Percentiles rank a stretch among this genome's conserved stretches.
These are phyloP conservation scores for Nemania serpens DNA, from an alignment of 2,329 filamentous ascomycete genomes.

Conservation along the genomic window DNA sequence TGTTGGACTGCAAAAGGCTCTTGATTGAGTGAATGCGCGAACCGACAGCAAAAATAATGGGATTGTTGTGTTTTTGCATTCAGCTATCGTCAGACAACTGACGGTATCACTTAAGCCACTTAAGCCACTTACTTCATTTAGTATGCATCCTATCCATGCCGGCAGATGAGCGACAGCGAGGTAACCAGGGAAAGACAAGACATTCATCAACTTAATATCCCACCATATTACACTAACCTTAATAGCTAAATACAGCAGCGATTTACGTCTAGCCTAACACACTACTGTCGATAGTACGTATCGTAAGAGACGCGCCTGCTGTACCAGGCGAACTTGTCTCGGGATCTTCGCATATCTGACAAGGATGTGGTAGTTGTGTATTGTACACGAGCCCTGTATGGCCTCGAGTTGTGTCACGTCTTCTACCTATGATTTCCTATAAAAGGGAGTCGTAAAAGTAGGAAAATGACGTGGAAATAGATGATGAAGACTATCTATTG, in stretches of 20 bases:
- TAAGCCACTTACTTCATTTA: conserved; percentile 18
- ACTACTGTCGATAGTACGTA: neutral
- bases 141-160: neutral
- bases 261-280: neutral
- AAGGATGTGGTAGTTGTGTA: too few relatives aligned
- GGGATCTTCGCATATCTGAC: neutral
- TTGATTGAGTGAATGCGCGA: too few relatives aligned
- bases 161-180: neutral
- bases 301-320: neutral
- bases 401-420: neutral
- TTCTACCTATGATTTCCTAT: neutral
- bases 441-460: neutral
- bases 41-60: neutral
- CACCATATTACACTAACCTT: neutral
- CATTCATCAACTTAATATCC: neutral
- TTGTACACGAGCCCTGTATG: too few relatives aligned
- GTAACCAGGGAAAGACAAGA: conserved; percentile 1
- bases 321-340: neutral
- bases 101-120: conserved; percentile 1
- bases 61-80: neutral
- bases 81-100: neutral
- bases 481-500: neutral
- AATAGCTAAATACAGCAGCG: conserved; percentile 5
- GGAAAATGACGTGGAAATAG: neutral
- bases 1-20: too few relatives aligned